phyloP scores from a whole-genome alignment of 2,329 filamentous ascomycete species.

The Apiospora hydei region DNA sequence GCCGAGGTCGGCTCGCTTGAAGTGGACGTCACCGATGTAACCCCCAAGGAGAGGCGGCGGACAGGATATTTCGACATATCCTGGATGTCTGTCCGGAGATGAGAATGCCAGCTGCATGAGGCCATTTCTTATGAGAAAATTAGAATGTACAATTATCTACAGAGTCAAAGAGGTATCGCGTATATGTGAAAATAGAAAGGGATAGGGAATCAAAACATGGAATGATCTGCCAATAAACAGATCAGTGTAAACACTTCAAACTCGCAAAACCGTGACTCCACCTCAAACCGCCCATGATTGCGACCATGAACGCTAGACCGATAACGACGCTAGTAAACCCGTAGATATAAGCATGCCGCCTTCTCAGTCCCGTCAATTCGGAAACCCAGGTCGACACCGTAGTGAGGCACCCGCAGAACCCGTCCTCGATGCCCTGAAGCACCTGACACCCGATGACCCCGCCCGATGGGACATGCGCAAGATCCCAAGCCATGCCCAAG shows the following conservation, averaged over 20 bases:
- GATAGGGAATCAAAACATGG: neutral
- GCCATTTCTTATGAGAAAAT: neutral
- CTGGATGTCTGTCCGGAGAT: neutral
- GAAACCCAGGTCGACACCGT: conserved; percentile 73
- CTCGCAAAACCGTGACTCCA: conserved; percentile 69
- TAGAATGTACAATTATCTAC: neutral
- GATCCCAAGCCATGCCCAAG: conserved; percentile 78
- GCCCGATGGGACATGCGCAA: conserved; percentile 70
- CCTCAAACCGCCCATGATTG: conserved; percentile 76
- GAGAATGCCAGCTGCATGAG: neutral
- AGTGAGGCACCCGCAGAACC: conserved; percentile 72
- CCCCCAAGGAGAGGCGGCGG: neutral
- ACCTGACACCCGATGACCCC: conserved; percentile 71
- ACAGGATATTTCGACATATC: neutral
- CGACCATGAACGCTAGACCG: conserved; percentile 66
- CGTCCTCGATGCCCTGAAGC: conserved; percentile 70
- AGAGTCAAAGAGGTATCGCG: neutral
- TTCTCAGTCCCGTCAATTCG: conserved; percentile 62
- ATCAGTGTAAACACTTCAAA: conserved; percentile 47
- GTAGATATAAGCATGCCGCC: conserved; percentile 70
- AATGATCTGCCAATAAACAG: neutral
- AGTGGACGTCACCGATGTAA: neutral
- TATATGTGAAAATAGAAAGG: neutral
- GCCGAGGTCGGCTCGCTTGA: neutral
- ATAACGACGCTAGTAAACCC: conserved; percentile 65